Evolutionary conservation across 129 eudicot genomes (phyloP).

Genomic region (Rutidosis leptorrhynchoides): DNA sequence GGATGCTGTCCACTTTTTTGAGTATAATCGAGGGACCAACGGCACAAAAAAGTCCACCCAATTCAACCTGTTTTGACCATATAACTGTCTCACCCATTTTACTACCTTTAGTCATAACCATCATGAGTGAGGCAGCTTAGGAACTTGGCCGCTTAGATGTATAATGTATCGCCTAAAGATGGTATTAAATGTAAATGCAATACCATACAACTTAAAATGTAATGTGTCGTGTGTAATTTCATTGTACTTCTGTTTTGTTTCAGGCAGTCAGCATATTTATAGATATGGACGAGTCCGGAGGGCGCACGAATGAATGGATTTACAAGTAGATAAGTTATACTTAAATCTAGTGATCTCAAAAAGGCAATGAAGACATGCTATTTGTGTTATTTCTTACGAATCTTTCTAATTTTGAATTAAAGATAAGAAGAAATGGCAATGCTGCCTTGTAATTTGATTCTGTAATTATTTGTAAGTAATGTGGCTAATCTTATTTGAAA

Average conservation of each 20-base stretch:
- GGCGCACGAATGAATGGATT: slow-evolving; percentile 97
- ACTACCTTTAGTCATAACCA: background rate
- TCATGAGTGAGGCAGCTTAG: background rate
- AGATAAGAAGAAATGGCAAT: slow-evolving; percentile 26
- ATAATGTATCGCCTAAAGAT: background rate
- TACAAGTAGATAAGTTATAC: slow-evolving; percentile 57
- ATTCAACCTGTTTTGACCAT: background rate
- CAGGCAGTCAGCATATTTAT: slow-evolving; percentile 99
- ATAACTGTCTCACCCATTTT: background rate
- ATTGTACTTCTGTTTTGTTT: slow-evolving; percentile 3
- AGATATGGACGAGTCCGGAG: slow-evolving; percentile 97
- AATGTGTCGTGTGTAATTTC: background rate
- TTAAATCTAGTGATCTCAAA: slow-evolving; percentile 23
- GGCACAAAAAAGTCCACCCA: too few relatives aligned
- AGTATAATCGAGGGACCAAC: too few relatives aligned
- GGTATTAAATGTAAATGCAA: background rate
- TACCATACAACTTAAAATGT: background rate
- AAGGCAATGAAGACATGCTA: slow-evolving; percentile 16
- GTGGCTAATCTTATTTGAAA: too few relatives aligned
- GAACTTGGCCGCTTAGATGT: background rate
- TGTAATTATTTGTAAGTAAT: slow-evolving; percentile 31
- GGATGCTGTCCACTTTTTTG: too few relatives aligned
- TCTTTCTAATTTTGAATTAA: slow-evolving; percentile 21
- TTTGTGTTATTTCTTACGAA: slow-evolving; percentile 24
- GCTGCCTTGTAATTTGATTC: slow-evolving; percentile 33